These are phyloP conservation scores for Allantophomopsis cytisporea DNA, from an alignment of 2,329 filamentous ascomycete species.

Conservation along the genomic window DNA sequence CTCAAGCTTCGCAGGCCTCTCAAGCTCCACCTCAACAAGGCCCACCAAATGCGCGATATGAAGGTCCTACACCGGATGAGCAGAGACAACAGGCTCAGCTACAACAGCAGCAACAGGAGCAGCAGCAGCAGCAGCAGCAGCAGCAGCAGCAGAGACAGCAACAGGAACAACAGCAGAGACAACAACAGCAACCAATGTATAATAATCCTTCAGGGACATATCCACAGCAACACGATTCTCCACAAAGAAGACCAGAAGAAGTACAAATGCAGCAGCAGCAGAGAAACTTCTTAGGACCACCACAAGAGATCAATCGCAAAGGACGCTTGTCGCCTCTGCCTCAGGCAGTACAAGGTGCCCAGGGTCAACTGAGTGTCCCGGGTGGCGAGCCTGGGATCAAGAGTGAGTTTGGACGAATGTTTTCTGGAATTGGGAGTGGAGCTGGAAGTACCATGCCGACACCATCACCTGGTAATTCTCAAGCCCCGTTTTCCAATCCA, in stretches of 20 bases:
- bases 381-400: slow-evolving; percentile 81
- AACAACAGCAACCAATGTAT: slow-evolving; percentile 19
- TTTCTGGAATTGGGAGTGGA: slow-evolving; percentile 76
- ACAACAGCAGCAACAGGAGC: slow-evolving; percentile 30
- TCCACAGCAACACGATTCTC: slow-evolving; percentile 26
- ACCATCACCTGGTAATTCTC: slow-evolving; percentile 30
- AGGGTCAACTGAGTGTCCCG: slow-evolving; percentile 66
- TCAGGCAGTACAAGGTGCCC: slow-evolving; percentile 86
- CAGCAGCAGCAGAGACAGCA: slow-evolving; percentile 18
- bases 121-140: slow-evolving; percentile 19
- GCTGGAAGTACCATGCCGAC: slow-evolving; percentile 37
- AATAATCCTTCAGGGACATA: slow-evolving; percentile 25
- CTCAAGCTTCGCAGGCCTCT: slow-evolving; percentile 15
- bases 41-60: slow-evolving; percentile 1
- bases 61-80: too few species aligned
- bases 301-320: slow-evolving; percentile 66
- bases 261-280: slow-evolving; percentile 38
- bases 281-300: slow-evolving; percentile 54
- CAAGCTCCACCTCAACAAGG: slow-evolving; percentile 19
- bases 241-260: slow-evolving; percentile 31
- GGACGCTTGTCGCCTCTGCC: slow-evolving; percentile 80
- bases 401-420: slow-evolving; percentile 89
- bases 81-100: slow-evolving; percentile 7
- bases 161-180: slow-evolving; percentile 20
- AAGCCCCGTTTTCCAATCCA: slow-evolving; percentile 32